Conservation (phyloP, 2,329 filamentous ascomycete genomes). For the Scolecobasidium constrictum region DNA sequence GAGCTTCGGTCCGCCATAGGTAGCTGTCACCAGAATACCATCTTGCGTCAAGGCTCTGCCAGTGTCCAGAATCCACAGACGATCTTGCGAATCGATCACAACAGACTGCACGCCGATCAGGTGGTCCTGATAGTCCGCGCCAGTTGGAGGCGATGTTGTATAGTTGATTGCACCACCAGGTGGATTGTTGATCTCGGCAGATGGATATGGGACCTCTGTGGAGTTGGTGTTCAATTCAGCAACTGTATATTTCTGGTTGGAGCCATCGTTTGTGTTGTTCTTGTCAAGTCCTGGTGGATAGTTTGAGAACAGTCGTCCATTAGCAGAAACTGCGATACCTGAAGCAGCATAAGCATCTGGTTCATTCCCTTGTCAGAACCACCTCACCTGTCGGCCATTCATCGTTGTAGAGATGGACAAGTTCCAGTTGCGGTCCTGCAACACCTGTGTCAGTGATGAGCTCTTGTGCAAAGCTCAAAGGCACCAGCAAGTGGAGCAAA, state of each 20-base stretch:
- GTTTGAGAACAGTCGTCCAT: conserved; percentile 41
- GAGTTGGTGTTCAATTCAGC: conserved; percentile 34
- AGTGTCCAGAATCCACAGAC: conserved; percentile 44
- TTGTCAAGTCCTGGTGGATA: conserved; percentile 39
- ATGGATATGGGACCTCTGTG: conserved; percentile 34
- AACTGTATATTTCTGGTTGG: conserved; percentile 35
- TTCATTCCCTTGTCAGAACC: not conserved
- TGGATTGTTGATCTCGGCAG: conserved; percentile 34
- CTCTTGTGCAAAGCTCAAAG: too few relatives aligned
- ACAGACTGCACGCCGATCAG: conserved; percentile 42
- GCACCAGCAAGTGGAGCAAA: too few relatives aligned
- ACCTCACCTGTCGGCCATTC: conserved; percentile 35
- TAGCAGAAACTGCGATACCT: conserved; percentile 41
- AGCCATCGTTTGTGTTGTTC: too few relatives aligned
- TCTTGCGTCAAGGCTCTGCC: conserved; percentile 33
- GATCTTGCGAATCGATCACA: conserved; percentile 38
- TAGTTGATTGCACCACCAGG: conserved; percentile 41
- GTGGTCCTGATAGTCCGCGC: conserved; percentile 37
- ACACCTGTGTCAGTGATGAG: too few relatives aligned
- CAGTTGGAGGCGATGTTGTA: conserved; percentile 33
- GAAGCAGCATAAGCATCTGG: conserved; percentile 6
- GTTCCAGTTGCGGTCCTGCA: conserved; percentile 33
- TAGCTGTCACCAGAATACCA: conserved; percentile 32
- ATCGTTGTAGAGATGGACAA: conserved; percentile 40
- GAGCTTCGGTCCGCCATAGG: conserved; percentile 40